phyloP scores from a whole-genome alignment of 768 basidiomycete genomes.

The Naganishia antarctica region DNA sequence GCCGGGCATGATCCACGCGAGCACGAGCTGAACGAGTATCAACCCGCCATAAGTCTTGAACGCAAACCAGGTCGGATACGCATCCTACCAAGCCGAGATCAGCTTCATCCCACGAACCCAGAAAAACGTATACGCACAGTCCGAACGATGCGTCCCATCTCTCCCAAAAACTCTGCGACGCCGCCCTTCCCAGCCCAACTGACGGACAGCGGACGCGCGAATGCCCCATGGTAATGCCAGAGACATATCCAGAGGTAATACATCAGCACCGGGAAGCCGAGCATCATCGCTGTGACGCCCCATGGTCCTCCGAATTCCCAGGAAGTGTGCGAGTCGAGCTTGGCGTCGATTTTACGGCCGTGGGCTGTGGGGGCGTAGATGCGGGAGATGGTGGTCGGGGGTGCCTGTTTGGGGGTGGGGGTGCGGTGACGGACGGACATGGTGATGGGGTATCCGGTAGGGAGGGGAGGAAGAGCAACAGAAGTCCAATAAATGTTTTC shows the following conservation, averaged over 20 bases:
- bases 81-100: conserved; percentile 60
- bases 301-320: conserved; percentile 95
- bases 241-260: conserved; percentile 98
- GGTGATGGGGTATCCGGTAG: too few species aligned
- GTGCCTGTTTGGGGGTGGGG: not conserved
- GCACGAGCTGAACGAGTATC: conserved; percentile 78
- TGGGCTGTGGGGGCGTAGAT: conserved; percentile 55
- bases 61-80: conserved; percentile 80
- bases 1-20: conserved; percentile 86
- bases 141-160: conserved; percentile 80
- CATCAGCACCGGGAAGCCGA: conserved; percentile 89
- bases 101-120: conserved; percentile 15
- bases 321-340: conserved; percentile 64
- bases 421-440: not conserved
- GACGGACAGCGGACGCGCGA: conserved; percentile 63
- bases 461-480: too few species aligned
- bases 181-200: conserved; percentile 53
- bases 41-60: conserved; percentile 86
- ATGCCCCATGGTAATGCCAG: conserved; percentile 84
- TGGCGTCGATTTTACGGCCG: conserved; percentile 67
- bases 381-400: not conserved
- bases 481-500: too few species aligned
- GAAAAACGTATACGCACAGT: conserved; percentile 55
- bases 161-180: conserved; percentile 65
- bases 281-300: conserved; percentile 89